Conservation (phyloP, 192 early-diverging fungal species). For the Coemansia sp. region DNA sequence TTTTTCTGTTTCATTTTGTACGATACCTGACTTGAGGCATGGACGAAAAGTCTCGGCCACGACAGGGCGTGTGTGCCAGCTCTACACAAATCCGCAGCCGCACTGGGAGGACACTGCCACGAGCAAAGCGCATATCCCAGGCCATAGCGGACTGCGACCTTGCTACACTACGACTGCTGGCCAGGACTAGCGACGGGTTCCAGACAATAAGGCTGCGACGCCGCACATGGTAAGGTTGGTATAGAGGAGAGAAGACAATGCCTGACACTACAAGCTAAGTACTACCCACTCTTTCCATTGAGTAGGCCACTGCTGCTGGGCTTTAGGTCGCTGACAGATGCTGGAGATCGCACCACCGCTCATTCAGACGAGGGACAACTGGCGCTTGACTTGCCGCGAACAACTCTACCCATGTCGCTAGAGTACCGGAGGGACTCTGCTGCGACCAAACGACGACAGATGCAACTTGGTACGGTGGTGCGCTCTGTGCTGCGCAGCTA, state of each 20-base stretch:
- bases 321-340: slow-evolving; percentile 33
- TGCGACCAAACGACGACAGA: slow-evolving; percentile 49
- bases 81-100: neutral
- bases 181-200: slow-evolving; percentile 34
- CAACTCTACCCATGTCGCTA: slow-evolving; percentile 17
- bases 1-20: neutral
- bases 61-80: neutral
- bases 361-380: slow-evolving; percentile 45
- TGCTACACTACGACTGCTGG: slow-evolving; percentile 35
- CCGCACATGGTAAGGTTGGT: slow-evolving; percentile 31
- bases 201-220: slow-evolving; percentile 35
- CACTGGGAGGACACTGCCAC: slow-evolving; percentile 8
- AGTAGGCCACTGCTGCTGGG: slow-evolving; percentile 43
- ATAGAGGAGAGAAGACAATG: no score
- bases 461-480: slow-evolving; percentile 53
- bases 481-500: slow-evolving; percentile 53
- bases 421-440: slow-evolving; percentile 23
- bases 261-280: no score
- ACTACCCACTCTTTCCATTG: neutral
- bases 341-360: slow-evolving; percentile 1
- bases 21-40: neutral
- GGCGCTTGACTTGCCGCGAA: slow-evolving; percentile 37
- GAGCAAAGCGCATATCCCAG: slow-evolving; percentile 36
- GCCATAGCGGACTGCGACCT: slow-evolving; percentile 33
- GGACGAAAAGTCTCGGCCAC: neutral